Evolutionary conservation across 345 rosid species (phyloP).

Genomic region (thale cress (Arabidopsis thaliana)): DNA sequence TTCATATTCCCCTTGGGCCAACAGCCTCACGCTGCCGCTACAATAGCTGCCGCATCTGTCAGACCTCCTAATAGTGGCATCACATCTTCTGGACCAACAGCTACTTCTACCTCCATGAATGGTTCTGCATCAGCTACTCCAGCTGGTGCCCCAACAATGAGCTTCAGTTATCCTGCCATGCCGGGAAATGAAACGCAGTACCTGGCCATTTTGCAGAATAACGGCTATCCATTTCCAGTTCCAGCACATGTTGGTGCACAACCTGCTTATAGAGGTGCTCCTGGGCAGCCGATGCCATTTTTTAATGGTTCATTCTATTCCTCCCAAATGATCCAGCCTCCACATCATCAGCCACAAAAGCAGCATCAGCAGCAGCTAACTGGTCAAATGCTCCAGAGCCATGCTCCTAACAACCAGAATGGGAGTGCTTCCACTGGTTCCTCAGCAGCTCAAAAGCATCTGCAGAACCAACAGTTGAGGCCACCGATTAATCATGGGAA

Average conservation of each 20-base stretch:
- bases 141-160: constrained; percentile 71
- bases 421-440: constrained; percentile 73
- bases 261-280: constrained; percentile 74
- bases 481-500: constrained; percentile 51
- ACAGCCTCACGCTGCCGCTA: constrained; percentile 76
- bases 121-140: constrained; percentile 61
- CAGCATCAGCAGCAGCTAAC: constrained; percentile 59
- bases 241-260: constrained; percentile 87
- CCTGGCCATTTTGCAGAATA: constrained; percentile 88
- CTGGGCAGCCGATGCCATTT: constrained; percentile 75
- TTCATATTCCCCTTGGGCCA: constrained; percentile 91
- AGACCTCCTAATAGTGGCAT: constrained; percentile 59
- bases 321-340: constrained; percentile 86
- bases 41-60: constrained; percentile 70
- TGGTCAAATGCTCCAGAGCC: constrained; percentile 71
- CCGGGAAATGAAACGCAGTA: constrained; percentile 87
- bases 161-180: constrained; percentile 81
- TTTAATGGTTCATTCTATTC: constrained; percentile 88
- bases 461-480: constrained; percentile 79
- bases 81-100: constrained; percentile 49
- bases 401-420: constrained; percentile 55
- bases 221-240: constrained; percentile 76
- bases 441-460: constrained; percentile 77
- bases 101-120: constrained; percentile 57
- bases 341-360: constrained; percentile 69